Evolutionary conservation across 1,284 basidiomycete species (phyloP).

Genomic region (Sporisorium iseilematis-ciliati): DNA sequence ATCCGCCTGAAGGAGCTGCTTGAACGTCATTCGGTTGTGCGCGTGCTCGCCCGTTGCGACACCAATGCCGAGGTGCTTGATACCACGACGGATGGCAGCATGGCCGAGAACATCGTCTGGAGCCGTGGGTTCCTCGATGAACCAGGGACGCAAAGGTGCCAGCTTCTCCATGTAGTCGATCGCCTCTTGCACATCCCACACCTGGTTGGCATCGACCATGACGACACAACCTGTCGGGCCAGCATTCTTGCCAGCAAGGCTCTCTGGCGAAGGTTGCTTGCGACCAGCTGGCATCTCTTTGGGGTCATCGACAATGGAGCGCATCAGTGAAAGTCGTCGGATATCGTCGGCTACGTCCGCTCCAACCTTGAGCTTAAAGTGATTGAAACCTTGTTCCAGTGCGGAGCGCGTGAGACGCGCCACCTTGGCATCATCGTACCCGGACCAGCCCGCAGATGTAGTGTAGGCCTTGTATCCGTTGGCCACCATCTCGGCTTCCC

Average conservation of each 20-base stretch:
- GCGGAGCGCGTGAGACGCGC: constrained; percentile 86
- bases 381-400: constrained; percentile 76
- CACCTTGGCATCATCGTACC: constrained; percentile 90
- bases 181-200: constrained; percentile 93
- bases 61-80: constrained; percentile 86
- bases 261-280: constrained; percentile 28
- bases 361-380: constrained; percentile 85
- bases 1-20: constrained; percentile 91
- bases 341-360: constrained; percentile 84
- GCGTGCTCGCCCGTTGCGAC: constrained; percentile 97
- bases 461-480: constrained; percentile 91
- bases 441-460: constrained; percentile 81
- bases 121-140: constrained; percentile 73
- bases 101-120: constrained; percentile 73
- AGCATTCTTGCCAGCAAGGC: constrained; percentile 80
- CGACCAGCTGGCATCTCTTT: constrained; percentile 51
- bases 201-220: constrained; percentile 97
- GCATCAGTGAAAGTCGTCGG: constrained; percentile 85
- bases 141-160: constrained; percentile 87
- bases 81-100: constrained; percentile 81
- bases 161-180: constrained; percentile 89
- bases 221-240: constrained; percentile 91
- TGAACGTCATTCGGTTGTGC: constrained; percentile 94
- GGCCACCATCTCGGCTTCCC: constrained; percentile 47
- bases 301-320: constrained; percentile 84